Percentiles rank a stretch among this genome's conserved stretches.
These are phyloP conservation scores for Diaporthe sp. DNA, from an alignment of 2,329 filamentous ascomycete species.

Conservation along the genomic window DNA sequence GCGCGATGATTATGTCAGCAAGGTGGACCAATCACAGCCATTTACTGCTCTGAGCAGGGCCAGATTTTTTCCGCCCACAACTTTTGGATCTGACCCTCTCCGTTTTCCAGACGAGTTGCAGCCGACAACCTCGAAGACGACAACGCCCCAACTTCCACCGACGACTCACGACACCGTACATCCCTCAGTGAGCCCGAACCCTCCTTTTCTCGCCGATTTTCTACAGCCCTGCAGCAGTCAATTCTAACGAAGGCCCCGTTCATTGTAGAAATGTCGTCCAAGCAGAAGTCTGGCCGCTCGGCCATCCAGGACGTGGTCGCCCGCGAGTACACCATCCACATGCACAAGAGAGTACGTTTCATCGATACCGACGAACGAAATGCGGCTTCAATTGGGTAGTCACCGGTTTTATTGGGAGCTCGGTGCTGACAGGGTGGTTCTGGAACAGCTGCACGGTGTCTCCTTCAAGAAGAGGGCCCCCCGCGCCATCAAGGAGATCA, in stretches of 20 bases:
- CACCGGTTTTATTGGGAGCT: constrained; percentile 35
- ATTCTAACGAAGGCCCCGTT: constrained; percentile 45
- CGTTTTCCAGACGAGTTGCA: constrained; percentile 28
- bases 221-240: constrained; percentile 32
- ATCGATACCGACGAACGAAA: constrained; percentile 29
- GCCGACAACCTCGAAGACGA: constrained; percentile 35
- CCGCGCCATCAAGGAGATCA: constrained; percentile 99
- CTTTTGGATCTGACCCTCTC: constrained; percentile 17
- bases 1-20: not conserved
- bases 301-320: constrained; percentile 99
- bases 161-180: constrained; percentile 46
- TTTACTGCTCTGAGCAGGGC: constrained; percentile 11
- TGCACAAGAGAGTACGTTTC: constrained; percentile 96
- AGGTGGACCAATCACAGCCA: not conserved
- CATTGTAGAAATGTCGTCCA: constrained; percentile 72
- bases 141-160: constrained; percentile 37
- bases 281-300: constrained; percentile 83
- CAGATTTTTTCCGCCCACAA: constrained; percentile 33
- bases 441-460: constrained; percentile 88
- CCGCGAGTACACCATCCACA: constrained; percentile 99
- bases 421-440: constrained; percentile 49
- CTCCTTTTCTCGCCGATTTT: constrained; percentile 3
- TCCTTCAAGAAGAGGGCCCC: constrained; percentile 99
- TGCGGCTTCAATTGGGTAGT: constrained; percentile 48
- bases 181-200: constrained; percentile 39